These are phyloP conservation scores for Chaetomium globosum DNA, from an alignment of 2,329 filamentous ascomycete species.

Conservation along the genomic window DNA sequence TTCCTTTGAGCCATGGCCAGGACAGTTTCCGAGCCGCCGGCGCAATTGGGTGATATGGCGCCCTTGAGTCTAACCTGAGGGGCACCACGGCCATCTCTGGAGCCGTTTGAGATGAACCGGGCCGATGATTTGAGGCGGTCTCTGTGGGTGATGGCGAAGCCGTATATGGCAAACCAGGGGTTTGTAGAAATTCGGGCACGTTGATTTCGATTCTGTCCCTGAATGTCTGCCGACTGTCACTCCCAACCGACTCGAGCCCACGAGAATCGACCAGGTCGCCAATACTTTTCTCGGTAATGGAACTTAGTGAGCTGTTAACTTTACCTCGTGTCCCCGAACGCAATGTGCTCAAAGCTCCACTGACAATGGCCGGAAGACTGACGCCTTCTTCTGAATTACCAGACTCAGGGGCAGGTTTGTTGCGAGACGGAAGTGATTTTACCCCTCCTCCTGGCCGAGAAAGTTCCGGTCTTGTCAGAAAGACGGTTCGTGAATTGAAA, in stretches of 20 bases:
- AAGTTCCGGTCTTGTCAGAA: background rate
- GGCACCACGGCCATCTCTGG: constrained; percentile 7
- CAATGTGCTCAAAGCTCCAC: background rate
- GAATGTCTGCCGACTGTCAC: background rate
- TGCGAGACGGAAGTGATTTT: background rate
- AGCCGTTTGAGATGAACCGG: constrained; percentile 1
- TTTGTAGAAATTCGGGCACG: background rate
- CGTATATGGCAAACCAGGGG: background rate
- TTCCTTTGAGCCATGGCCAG: too few species aligned
- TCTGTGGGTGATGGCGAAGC: background rate
- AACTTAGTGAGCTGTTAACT: constrained; percentile 32
- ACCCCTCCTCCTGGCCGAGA: background rate
- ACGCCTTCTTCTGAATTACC: background rate
- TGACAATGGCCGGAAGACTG: background rate
- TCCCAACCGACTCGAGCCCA: background rate
- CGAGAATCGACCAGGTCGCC: background rate
- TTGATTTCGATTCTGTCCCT: background rate
- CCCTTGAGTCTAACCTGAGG: constrained; percentile 23
- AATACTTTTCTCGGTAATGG: constrained; percentile 35
- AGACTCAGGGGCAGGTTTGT: background rate
- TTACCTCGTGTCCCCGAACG: constrained; percentile 13
- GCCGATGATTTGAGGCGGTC: constrained; percentile 2
- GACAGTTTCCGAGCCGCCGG: background rate
- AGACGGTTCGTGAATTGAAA: constrained; percentile 15
- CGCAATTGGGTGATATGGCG: constrained; percentile 23